These are phyloP conservation scores for Diaporthe citri DNA, from an alignment of 2,329 filamentous ascomycete genomes.

Conservation along the genomic window DNA sequence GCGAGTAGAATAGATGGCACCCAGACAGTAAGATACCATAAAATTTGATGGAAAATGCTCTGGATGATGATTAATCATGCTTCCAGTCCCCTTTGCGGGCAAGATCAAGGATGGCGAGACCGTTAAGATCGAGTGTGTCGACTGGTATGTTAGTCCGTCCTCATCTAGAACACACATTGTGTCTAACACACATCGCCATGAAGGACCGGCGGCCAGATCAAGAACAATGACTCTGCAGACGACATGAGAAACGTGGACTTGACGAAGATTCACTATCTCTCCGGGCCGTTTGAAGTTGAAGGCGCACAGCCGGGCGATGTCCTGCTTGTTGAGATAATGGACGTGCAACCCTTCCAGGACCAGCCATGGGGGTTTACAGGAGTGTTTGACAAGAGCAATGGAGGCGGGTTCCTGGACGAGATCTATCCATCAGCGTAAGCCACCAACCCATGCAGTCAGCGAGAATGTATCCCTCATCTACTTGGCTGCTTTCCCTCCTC, in stretches of 20 bases:
- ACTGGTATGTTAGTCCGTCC: no score
- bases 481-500: neutral
- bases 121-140: constrained; percentile 93
- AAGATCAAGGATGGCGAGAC: constrained; percentile 86
- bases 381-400: constrained; percentile 83
- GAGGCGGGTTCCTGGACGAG: constrained; percentile 90
- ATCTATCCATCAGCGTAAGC: constrained; percentile 84
- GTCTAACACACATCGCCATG: constrained; percentile 10
- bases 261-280: constrained; percentile 87
- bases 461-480: neutral
- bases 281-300: constrained; percentile 89
- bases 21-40: constrained; percentile 75
- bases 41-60: neutral
- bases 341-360: constrained; percentile 89
- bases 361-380: constrained; percentile 93
- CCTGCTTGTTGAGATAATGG: constrained; percentile 89
- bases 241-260: constrained; percentile 88
- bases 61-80: neutral
- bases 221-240: constrained; percentile 90
- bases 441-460: constrained; percentile 12
- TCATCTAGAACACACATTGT: no score
- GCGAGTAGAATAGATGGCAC: constrained; percentile 86
- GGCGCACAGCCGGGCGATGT: constrained; percentile 88
- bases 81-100: constrained; percentile 77
- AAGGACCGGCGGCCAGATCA: constrained; percentile 83